A percentile compares a stretch with the other conserved stretches of the same genome.
These are phyloP conservation scores for Xylaria curta DNA, from an alignment of 495 filamentous ascomycete species.

Conservation along the genomic window DNA sequence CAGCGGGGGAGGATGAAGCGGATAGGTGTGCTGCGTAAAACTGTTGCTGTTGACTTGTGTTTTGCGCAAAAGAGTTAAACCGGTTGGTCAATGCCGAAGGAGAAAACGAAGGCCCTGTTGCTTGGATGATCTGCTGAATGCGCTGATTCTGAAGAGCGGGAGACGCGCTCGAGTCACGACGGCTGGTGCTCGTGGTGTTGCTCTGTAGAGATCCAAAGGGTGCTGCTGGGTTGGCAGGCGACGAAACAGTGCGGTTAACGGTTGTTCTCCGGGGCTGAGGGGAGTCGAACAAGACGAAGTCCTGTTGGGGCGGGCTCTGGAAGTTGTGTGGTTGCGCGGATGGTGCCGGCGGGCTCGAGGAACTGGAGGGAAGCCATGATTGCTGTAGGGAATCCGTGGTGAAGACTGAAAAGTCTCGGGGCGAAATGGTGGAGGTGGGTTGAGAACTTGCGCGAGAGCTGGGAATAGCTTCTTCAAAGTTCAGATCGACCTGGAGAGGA, in stretches of 20 bases:
- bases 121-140: conserved; percentile 65
- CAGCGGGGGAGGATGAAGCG: conserved; percentile 53
- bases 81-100: conserved; percentile 65
- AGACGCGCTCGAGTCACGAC: conserved; percentile 39
- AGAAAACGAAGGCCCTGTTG: conserved; percentile 62
- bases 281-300: conserved; percentile 62
- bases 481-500: conserved; percentile 62
- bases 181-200: conserved; percentile 39
- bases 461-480: conserved; percentile 55
- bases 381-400: conserved; percentile 64
- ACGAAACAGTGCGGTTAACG: conserved; percentile 55
- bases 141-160: conserved; percentile 59
- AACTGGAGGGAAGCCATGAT: conserved; percentile 67
- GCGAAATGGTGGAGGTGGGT: conserved; percentile 57
- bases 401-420: conserved; percentile 62
- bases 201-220: conserved; percentile 40
- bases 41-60: conserved; percentile 44
- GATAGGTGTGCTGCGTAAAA: conserved; percentile 61
- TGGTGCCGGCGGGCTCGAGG: conserved; percentile 63
- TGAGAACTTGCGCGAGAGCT: conserved; percentile 56
- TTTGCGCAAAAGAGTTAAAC: conserved; percentile 56
- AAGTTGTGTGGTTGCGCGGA: conserved; percentile 53
- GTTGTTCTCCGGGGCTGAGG: conserved; percentile 51
- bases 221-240: conserved; percentile 51
- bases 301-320: conserved; percentile 54